These are phyloP conservation scores for Mycena crocata DNA, from an alignment of 768 basidiomycete species.

Conservation along the genomic window DNA sequence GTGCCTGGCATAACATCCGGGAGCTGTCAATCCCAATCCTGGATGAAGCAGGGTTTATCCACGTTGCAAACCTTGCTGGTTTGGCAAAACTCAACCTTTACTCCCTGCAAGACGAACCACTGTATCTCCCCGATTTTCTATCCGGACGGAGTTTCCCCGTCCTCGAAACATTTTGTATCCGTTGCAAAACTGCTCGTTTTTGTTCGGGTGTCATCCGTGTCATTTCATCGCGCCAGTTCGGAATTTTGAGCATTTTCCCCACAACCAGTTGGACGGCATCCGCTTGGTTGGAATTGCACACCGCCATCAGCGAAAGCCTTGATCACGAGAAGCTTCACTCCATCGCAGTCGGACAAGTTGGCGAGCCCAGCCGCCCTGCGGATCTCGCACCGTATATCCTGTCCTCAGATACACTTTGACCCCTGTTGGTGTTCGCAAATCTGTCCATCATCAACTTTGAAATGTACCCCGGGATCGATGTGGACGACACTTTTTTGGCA, in stretches of 20 bases:
- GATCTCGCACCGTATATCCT: conserved; percentile 8
- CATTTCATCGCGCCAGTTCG: conserved; percentile 17
- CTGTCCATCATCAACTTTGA: background rate
- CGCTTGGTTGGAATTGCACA: conserved; percentile 18
- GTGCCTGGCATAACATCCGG: conserved; percentile 18
- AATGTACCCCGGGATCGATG: conserved; percentile 1
- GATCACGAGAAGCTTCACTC: no score
- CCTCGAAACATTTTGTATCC: background rate
- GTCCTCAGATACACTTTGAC: conserved; percentile 11
- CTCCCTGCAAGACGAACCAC: background rate
- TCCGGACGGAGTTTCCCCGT: conserved; percentile 6
- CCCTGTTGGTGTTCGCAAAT: conserved; percentile 7
- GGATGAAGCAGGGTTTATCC: conserved; percentile 12
- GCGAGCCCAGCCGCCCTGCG: background rate
- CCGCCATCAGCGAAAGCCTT: conserved; percentile 15
- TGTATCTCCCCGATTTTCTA: conserved; percentile 18
- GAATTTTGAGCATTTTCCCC: background rate
- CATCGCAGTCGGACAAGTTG: background rate
- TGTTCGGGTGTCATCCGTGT: conserved; percentile 11
- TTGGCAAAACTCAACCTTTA: conserved; percentile 2
- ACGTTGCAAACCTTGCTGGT: conserved; percentile 2
- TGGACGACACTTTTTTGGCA: conserved; percentile 9
- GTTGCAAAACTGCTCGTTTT: conserved; percentile 11
- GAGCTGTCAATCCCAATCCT: conserved; percentile 8
- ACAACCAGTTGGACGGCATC: conserved; percentile 11